Base-by-base conservation (phyloP, 495 filamentous ascomycete species). In the Cryomyces antarcticus region DNA sequence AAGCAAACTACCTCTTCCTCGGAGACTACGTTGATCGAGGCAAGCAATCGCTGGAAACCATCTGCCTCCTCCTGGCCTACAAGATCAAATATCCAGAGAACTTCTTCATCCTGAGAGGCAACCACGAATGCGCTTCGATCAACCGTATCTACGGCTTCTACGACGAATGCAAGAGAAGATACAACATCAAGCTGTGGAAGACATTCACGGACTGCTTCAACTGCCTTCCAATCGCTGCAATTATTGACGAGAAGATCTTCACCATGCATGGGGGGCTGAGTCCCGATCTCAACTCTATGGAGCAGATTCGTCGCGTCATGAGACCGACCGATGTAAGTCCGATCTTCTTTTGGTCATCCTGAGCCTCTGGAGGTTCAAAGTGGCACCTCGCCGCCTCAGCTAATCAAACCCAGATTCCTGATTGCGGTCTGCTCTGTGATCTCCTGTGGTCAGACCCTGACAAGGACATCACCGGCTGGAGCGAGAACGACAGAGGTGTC, bases 61-160 rank as follows among this genome's bases (percentile, higher is more conserved):
- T 97, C 69, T 97, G 89, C 70, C 71, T 97, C 44, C 75, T 97
- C 41, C 75, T 97, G 7, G 89, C 89, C 11, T 97, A 97, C 74
- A 97, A 97, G 75, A 97, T 97, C 72, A 96, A 96, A 69, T 97
- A 95, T 60, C 89, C 89, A 33, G 89, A 97, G 69, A 97, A 97
- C 71, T 97, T 97, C 73, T 97, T 97, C 70, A 81, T 97, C 53
- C 73, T 97, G 38, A 82, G 89, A 50, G 89, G 89, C 44, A 97
- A 97, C 73, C 89, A 97, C 68, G 89, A 97, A 61, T 97, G 89
- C 66, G 89, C 89, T 27, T 95, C 89, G 17, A 97, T 97, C 71
- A 97, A 97, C 69, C 92, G 89, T 62, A 97, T 97, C 65, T 97
- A 97, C 53, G 89, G 89, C 37, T 97, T 97, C 69, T 97, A 97